Conservation (phyloP, 2,329 filamentous ascomycete genomes). For the Calonectria honghensis region DNA sequence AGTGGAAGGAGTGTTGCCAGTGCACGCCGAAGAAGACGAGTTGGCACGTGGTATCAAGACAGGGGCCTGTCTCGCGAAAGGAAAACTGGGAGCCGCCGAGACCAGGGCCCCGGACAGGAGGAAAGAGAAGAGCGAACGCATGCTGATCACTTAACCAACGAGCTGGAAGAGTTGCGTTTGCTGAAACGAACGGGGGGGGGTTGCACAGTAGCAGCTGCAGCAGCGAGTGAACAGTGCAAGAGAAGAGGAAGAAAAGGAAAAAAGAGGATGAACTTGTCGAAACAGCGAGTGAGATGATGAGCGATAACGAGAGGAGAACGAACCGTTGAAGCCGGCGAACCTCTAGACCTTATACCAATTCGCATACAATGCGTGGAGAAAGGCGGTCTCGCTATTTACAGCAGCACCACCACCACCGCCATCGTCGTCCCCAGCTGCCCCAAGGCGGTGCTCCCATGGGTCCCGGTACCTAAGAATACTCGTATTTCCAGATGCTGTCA, state of each 20-base stretch:
- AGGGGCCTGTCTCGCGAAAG: slow-evolving; percentile 14
- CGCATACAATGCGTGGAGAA: slow-evolving; percentile 4
- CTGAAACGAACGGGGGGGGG: slow-evolving; percentile 1
- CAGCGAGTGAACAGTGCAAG: neutral
- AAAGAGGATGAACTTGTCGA: neutral
- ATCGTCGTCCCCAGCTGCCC: neutral
- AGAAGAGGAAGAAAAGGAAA: neutral
- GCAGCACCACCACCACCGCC: neutral
- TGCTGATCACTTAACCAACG: slow-evolving; percentile 20
- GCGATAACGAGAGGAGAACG: neutral
- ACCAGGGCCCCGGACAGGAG: slow-evolving; percentile 23
- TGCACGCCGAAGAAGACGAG: slow-evolving; percentile 28
- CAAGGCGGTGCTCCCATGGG: neutral
- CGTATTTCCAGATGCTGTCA: slow-evolving; percentile 29
- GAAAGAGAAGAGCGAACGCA: slow-evolving; percentile 26
- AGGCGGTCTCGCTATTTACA: slow-evolving; percentile 6
- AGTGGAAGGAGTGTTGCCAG: slow-evolving; percentile 55
- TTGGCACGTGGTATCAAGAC: slow-evolving; percentile 25
- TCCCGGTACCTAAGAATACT: slow-evolving; percentile 11
- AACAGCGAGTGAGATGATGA: slow-evolving; percentile 4
- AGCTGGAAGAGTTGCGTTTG: neutral
- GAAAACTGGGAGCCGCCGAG: slow-evolving; percentile 30
- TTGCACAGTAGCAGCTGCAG: neutral
- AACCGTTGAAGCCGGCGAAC: slow-evolving; percentile 1
- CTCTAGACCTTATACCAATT: neutral